These are phyloP conservation scores for Mycena crocata DNA, from an alignment of 768 basidiomycete genomes.

Conservation along the genomic window DNA sequence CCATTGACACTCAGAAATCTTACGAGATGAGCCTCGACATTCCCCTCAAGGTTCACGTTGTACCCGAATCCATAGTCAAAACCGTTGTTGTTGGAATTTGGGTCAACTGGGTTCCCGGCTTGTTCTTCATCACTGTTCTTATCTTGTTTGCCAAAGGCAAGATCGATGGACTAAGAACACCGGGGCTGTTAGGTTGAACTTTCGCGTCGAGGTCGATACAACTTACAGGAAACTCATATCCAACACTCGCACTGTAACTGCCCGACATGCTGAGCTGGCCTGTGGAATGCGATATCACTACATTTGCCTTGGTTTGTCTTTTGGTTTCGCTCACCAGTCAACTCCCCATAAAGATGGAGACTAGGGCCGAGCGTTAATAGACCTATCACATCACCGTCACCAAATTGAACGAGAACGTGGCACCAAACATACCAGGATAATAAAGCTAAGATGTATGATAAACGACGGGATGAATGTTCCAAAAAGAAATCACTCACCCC, in stretches of 20 bases:
- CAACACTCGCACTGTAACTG: neutral
- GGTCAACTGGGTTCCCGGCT: neutral
- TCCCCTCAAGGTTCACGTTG: constrained; percentile 39
- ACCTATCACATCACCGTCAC: too few species aligned
- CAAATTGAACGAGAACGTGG: too few species aligned
- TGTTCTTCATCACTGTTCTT: neutral
- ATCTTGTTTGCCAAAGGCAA: constrained; percentile 24
- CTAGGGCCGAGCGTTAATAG: constrained; percentile 38
- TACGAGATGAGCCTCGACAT: constrained; percentile 33
- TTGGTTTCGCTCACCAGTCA: constrained; percentile 4
- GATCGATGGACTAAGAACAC: constrained; percentile 14
- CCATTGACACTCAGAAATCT: neutral
- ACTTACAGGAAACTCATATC: neutral
- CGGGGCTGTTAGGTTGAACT: neutral
- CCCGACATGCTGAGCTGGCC: neutral
- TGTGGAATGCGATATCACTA: too few species aligned
- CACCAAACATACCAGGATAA: too few species aligned
- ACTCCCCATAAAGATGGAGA: constrained; percentile 21
- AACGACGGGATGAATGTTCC: neutral
- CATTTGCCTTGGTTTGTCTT: too few species aligned
- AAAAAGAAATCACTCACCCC: constrained; percentile 12
- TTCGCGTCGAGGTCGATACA: too few species aligned
- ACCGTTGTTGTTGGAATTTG: constrained; percentile 2
- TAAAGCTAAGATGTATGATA: neutral
- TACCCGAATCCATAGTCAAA: constrained; percentile 2